Percentiles rank a stretch among this genome's conserved stretches.
phyloP scores from a whole-genome alignment of 75 land plant species.

The Cryptomeria japonica region DNA sequence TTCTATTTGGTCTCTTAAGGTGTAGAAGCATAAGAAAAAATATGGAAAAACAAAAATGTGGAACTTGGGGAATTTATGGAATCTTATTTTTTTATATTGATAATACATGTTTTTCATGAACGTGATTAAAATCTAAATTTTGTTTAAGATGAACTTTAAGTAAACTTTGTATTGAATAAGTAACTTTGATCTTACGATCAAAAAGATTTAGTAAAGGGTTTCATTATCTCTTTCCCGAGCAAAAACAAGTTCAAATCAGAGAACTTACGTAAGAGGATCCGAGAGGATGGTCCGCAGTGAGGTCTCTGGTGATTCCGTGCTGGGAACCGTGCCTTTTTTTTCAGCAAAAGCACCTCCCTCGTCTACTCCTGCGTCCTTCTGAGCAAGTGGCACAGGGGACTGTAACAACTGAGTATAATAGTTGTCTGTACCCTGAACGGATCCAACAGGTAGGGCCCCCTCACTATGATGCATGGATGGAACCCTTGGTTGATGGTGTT shows the following conservation, averaged over 20 bases:
- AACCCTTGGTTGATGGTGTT: conserved; percentile 1
- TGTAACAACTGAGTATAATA: conserved; percentile 16
- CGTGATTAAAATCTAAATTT: too few species aligned
- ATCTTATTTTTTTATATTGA: too few species aligned
- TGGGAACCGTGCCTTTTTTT: neutral
- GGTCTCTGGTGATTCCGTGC: conserved; percentile 10
- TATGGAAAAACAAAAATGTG: too few species aligned
- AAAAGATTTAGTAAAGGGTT: neutral
- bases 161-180: too few species aligned
- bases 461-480: neutral
- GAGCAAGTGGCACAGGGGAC: neutral
- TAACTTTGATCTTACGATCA: too few species aligned
- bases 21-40: too few species aligned
- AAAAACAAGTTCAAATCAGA: neutral
- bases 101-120: too few species aligned
- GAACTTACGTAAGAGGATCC: conserved; percentile 17
- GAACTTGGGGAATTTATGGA: too few species aligned
- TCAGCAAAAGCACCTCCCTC: conserved; percentile 9
- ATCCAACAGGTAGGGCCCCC: conserved; percentile 3
- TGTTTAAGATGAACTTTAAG: too few species aligned
- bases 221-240: neutral
- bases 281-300: conserved; percentile 9
- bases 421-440: neutral
- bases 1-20: too few species aligned
- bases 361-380: conserved; percentile 10